Evolutionary conservation across 768 basidiomycete genomes (phyloP), one percentile per base, ranked within the genome.

Genomic region (Sistotremastrum suecicum): DNA sequence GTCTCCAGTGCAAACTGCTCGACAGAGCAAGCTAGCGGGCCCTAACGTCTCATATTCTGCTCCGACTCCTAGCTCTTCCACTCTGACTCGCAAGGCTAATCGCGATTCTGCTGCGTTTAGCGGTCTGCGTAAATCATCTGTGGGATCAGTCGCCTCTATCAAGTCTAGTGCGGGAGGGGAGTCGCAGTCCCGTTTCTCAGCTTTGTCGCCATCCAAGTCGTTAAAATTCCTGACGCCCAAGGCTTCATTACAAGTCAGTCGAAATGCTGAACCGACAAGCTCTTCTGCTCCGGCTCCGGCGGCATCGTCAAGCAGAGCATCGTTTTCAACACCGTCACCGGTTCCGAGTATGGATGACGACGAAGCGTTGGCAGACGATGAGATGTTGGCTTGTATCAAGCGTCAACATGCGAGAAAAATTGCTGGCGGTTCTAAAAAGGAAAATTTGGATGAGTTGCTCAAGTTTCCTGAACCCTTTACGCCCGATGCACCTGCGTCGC

Each of bases 381-480:
- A 99, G 66, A 99, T 99, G 95, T 63, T 85, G 56, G 81, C 84
- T 48, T 99, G 94, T 62, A 86, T 97, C 51, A 76, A 78, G 52
- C 75, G 91, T 29, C 87, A 95, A 52, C 83, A 90, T 53, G 77
- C 86, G 36, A 90, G 90, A 68, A 88, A 83, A 61, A 60, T 90
- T 50, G 82, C 86, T 7, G 70, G 73, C 8, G 89, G 89, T 31
- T 80, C 87, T 5, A 80, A 78, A 33, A 86, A 89, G 56, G 80
- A 84, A 52, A 86, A 94, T 52, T 64, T 99, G 40, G 87, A 95
- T 52, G 82, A 81, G 41, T 66, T 97, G 54, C 71, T 95, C 45
- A 80, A 79, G 44, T 99, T 98, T 66, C 95, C 95, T 0, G 92
- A 95, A 55, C 91, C 91, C 40, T 71, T 76, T 39, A 71, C 76